Conservation (phyloP, 768 basidiomycete species). For the Tricholomella constricta region DNA sequence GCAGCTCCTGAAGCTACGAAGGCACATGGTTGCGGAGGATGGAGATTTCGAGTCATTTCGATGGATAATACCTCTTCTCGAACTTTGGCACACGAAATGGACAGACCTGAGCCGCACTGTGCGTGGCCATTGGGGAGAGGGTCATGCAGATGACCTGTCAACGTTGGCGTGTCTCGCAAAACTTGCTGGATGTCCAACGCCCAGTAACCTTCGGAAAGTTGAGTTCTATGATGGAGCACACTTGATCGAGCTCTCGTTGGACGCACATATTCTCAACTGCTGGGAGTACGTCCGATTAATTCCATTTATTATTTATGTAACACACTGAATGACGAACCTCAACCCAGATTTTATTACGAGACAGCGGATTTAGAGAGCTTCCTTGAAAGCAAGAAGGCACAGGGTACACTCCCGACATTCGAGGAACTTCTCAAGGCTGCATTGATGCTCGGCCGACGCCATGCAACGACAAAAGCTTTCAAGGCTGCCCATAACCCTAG, state of each 20-base stretch:
- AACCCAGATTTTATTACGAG: slow-evolving; percentile 1
- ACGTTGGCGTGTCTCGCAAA: slow-evolving; percentile 19
- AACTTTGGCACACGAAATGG: slow-evolving; percentile 37
- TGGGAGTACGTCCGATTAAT: slow-evolving; percentile 23
- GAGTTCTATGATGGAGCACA: slow-evolving; percentile 15
- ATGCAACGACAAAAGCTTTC: slow-evolving; percentile 7
- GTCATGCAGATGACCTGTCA: slow-evolving; percentile 14
- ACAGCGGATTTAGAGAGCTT: slow-evolving; percentile 10
- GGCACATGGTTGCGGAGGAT: slow-evolving; percentile 9
- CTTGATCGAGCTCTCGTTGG: slow-evolving; percentile 16
- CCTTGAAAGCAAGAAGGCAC: neutral
- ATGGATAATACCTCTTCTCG: slow-evolving; percentile 24
- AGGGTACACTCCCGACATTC: neutral
- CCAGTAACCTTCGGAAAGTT: slow-evolving; percentile 26
- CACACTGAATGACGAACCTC: no score
- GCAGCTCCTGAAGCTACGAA: slow-evolving; percentile 10
- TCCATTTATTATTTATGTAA: no score
- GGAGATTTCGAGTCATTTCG: slow-evolving; percentile 22
- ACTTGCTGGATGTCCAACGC: slow-evolving; percentile 17
- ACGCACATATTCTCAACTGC: slow-evolving; percentile 21
- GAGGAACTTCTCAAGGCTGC: slow-evolving; percentile 6
- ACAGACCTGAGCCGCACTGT: slow-evolving; percentile 27
- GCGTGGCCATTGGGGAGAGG: slow-evolving; percentile 22
- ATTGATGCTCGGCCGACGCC: neutral
- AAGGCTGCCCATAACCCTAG: neutral